Evolutionary conservation across 108 stramenopile species (phyloP), one percentile per base, ranked within the genome.

Genomic region (Cylindrotheca fusiformis): DNA sequence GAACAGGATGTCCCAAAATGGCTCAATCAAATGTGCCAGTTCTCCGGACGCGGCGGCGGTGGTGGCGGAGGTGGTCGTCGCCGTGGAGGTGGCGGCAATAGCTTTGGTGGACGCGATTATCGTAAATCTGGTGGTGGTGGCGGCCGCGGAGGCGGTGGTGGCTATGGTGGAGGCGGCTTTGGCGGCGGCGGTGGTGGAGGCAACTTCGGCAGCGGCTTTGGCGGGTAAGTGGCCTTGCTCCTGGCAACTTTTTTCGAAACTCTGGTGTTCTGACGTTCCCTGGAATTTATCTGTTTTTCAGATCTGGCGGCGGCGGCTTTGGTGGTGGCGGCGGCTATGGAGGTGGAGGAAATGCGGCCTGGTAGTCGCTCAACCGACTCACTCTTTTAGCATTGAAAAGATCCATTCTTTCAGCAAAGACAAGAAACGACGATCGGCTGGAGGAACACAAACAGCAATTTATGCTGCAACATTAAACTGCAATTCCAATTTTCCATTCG

Each of bases 1-100:
- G 80, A 87, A 17, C 94, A 95, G 67, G 85, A 88, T 61, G 77
- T 88, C 48, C 94, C 94, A 6, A n/a, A 60, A 19, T 91, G 87
- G 87, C 60, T 95, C 57, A 82, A 74, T 46, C 84, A 88, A 60
- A 91, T 94, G 89, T 86, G 81, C 54, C 55, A 70, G 14, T 78
- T 55, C 59, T 55, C 46, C 52, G 80, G 75, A 22, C 63, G 79
- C 17, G 63, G 87, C 20, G 67, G 77, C n/a, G 69, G 79, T 48
- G 83, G 85, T 12, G 65, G 83, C 2, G 76, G 86, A 5, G 75
- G 86, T 1, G 30, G 52, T 12, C 65, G 65, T 48, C 63, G 71
- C 28, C 21, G 64, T 26, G 55, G 68, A 26, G 26, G 65, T 12
- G 58, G 65, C 6, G 69, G 63, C 29, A 53, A 56, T 26, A 70